A percentile compares a stretch with the other conserved stretches of the same genome.
phyloP scores from a whole-genome alignment of 1,139 yeast genomes.

The Taphrina wiesneri region DNA sequence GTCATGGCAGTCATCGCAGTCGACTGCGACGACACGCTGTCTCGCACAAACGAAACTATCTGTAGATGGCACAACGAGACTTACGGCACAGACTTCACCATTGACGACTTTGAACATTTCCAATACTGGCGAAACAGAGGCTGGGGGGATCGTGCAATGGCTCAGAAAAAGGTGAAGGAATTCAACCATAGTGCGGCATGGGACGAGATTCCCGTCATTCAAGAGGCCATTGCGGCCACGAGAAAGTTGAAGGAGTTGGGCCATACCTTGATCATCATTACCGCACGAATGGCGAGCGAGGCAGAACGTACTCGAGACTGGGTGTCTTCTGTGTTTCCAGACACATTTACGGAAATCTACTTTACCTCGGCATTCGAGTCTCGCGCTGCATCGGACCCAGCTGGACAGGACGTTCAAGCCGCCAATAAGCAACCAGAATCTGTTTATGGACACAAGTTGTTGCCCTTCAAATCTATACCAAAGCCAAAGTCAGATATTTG shows the following conservation, averaged over 20 bases:
- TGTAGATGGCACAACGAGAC: constrained; percentile 32
- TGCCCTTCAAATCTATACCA: constrained; percentile 14
- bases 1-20: constrained; percentile 28
- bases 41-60: constrained; percentile 27
- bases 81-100: constrained; percentile 26
- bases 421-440: constrained; percentile 5
- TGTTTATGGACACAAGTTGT: not conserved
- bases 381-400: constrained; percentile 8
- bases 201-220: constrained; percentile 16
- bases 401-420: constrained; percentile 13
- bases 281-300: constrained; percentile 30
- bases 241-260: constrained; percentile 15
- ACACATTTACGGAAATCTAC: constrained; percentile 22
- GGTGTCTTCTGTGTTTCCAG: constrained; percentile 12
- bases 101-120: constrained; percentile 21
- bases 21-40: constrained; percentile 30
- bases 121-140: constrained; percentile 32
- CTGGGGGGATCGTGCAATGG: constrained; percentile 25
- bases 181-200: constrained; percentile 23
- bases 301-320: constrained; percentile 27
- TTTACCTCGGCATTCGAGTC: constrained; percentile 31
- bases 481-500: constrained; percentile 27
- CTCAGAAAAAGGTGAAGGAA: constrained; percentile 21
- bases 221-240: constrained; percentile 22
- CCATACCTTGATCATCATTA: constrained; percentile 16